Base-by-base conservation (phyloP, 164 flowering plant genomes). In the Vitis cinerea region DNA sequence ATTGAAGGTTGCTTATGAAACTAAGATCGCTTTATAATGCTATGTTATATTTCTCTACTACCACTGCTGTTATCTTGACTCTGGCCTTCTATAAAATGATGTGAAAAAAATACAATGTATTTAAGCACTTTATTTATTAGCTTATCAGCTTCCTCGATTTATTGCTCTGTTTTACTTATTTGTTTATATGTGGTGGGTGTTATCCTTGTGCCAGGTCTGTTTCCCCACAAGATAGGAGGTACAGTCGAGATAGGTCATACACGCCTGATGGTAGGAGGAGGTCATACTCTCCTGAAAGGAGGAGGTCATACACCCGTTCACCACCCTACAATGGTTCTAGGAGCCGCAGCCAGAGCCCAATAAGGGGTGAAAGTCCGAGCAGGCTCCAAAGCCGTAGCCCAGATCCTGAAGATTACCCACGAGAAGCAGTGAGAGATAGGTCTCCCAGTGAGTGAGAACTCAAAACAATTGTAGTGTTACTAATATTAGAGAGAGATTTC, bases 251-350 rank as follows among this genome's bases (percentile, higher is more conserved):
- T 61, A 75, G 74, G 61, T 69, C 79, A 31, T 64, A 62, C 13
- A 71, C 82, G 9, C 65, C 65, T 37, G 44, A 0, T 47, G 68
- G 2, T 30, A 69, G 31, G 67, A 65, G 44, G 44, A 75, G 74
- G 64, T 79, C 87, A 16, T 78, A 74, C 71, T 50, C 65, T 31
- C 62, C 1, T 30, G 69, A 30, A 69, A 69, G 31, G 67, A 67
- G 44, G 44, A 75, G 74, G 64, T 79, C 87, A 15, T 78, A 74
- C 71, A 72, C 85, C 11, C 82, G 79, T 0, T 82, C 87, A 54
- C 94, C 85, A 16, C 68, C 87, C 9, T 71, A 59, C 31, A 75
- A 80, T 64, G 84, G 85, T 1, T 76, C 89, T 16, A 79, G 90
- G 72, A 82, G 88, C 73, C 78, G 78, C 62, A 86, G 82, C 65